phyloP scores from a whole-genome alignment of 2,329 filamentous ascomycete species.

The Aschersonia sp. region DNA sequence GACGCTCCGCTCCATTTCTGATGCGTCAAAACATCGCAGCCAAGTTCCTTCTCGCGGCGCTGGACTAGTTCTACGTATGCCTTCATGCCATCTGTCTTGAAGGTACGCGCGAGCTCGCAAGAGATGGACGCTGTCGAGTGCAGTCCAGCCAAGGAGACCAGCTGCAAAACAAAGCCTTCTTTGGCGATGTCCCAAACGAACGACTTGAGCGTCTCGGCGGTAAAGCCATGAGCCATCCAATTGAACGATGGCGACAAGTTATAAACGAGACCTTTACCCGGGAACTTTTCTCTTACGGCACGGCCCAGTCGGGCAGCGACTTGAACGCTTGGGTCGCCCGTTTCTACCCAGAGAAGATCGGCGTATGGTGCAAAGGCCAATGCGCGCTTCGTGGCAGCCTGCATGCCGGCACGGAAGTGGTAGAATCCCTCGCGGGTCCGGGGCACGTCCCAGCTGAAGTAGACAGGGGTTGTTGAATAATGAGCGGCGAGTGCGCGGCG shows the following conservation, averaged over 20 bases:
- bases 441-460: slow-evolving; percentile 84
- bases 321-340: slow-evolving; percentile 69
- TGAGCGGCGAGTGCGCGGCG: slow-evolving; percentile 58
- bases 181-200: slow-evolving; percentile 95
- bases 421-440: slow-evolving; percentile 90
- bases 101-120: slow-evolving; percentile 63
- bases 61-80: slow-evolving; percentile 95
- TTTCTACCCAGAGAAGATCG: slow-evolving; percentile 95
- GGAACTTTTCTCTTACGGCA: slow-evolving; percentile 54
- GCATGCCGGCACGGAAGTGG: slow-evolving; percentile 74
- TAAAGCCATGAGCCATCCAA: slow-evolving; percentile 94
- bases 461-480: slow-evolving; percentile 52
- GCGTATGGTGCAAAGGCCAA: slow-evolving; percentile 85
- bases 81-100: slow-evolving; percentile 87
- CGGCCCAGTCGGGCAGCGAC: slow-evolving; percentile 63
- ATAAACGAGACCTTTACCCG: slow-evolving; percentile 85
- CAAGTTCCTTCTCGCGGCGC: slow-evolving; percentile 74
- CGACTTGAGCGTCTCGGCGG: slow-evolving; percentile 62
- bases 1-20: slow-evolving; percentile 65
- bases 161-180: slow-evolving; percentile 63
- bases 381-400: slow-evolving; percentile 81
- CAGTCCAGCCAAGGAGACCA: slow-evolving; percentile 51
- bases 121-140: slow-evolving; percentile 51
- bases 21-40: slow-evolving; percentile 85
- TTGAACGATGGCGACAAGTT: slow-evolving; percentile 96